These are phyloP conservation scores for Betula pendula DNA, from an alignment of 306 rosid species.

Conservation along the genomic window DNA sequence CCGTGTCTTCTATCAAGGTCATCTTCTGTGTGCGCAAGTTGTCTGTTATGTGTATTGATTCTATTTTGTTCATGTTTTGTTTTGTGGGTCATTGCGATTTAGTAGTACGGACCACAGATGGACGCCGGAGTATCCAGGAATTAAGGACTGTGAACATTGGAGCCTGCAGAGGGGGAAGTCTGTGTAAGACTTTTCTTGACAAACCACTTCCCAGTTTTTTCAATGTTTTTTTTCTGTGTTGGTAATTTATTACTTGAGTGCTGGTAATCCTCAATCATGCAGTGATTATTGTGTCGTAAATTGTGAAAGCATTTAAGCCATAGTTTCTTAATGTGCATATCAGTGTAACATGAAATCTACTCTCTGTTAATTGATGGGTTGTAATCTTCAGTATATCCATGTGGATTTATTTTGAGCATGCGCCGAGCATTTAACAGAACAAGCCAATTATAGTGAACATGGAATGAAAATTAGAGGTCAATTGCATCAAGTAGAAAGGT, in stretches of 20 bases:
- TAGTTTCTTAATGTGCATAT: not conserved
- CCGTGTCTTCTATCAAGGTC: constrained; percentile 93
- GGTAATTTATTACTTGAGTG: not conserved
- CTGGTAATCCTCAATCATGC: not conserved
- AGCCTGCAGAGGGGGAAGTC: constrained; percentile 76
- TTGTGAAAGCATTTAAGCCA: constrained; percentile 4
- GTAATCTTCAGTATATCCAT: not conserved
- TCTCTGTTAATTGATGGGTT: not conserved
- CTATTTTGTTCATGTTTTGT: constrained; percentile 2
- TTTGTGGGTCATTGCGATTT: constrained; percentile 31
- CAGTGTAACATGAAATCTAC: not conserved
- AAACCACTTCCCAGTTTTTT: not conserved
- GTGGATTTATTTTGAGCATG: not conserved
- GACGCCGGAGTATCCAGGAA: constrained; percentile 80
- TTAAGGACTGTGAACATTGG: constrained; percentile 91
- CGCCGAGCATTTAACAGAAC: not conserved
- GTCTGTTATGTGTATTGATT: not conserved
- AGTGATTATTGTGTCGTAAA: not conserved
- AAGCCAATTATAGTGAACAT: not conserved
- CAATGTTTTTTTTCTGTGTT: not conserved
- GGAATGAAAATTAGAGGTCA: constrained; percentile 7
- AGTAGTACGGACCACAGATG: constrained; percentile 98
- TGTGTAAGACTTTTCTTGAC: constrained; percentile 57
- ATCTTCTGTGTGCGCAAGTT: not conserved
- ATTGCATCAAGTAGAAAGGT: not conserved